Evolutionary conservation across 495 filamentous ascomycete genomes (phyloP).

Genomic region (Penicillium riverlandense): DNA sequence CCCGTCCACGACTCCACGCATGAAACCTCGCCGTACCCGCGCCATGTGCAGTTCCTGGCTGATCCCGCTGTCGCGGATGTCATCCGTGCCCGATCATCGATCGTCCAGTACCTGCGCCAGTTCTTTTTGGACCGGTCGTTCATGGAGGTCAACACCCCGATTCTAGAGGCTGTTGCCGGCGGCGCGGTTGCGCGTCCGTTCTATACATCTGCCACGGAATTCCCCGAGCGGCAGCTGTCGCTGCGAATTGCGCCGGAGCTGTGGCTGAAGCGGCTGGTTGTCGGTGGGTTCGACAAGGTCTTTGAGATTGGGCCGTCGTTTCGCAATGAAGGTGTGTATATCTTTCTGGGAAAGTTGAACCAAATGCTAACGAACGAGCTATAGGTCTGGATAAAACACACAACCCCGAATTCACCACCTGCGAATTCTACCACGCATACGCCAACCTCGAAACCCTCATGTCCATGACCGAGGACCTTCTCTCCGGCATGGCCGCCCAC

Average conservation of each 20-base stretch:
- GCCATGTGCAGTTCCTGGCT: conserved; percentile 76
- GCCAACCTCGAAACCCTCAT: conserved; percentile 73
- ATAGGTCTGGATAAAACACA: conserved; percentile 76
- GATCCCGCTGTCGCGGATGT: conserved; percentile 58
- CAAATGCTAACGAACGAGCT: background rate
- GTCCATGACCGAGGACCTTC: conserved; percentile 58
- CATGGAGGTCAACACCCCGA: conserved; percentile 83
- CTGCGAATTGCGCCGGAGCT: conserved; percentile 88
- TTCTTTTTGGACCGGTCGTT: conserved; percentile 67
- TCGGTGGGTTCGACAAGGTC: conserved; percentile 82
- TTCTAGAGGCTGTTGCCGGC: conserved; percentile 66
- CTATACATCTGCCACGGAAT: conserved; percentile 63
- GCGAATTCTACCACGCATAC: conserved; percentile 92
- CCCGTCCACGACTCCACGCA: conserved; percentile 58
- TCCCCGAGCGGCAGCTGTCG: conserved; percentile 58
- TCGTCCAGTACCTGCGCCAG: conserved; percentile 66
- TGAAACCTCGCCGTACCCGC: conserved; percentile 58
- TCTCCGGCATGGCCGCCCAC: conserved; percentile 49
- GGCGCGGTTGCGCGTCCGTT: conserved; percentile 87
- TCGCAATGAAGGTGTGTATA: conserved; percentile 74
- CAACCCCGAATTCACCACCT: conserved; percentile 95
- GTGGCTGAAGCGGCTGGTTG: conserved; percentile 86
- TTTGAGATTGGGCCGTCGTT: conserved; percentile 94
- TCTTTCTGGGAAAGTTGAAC: background rate
- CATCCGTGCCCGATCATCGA: conserved; percentile 62